Conservation (phyloP, 2,329 filamentous ascomycete species). For the Claviceps arundinis region DNA sequence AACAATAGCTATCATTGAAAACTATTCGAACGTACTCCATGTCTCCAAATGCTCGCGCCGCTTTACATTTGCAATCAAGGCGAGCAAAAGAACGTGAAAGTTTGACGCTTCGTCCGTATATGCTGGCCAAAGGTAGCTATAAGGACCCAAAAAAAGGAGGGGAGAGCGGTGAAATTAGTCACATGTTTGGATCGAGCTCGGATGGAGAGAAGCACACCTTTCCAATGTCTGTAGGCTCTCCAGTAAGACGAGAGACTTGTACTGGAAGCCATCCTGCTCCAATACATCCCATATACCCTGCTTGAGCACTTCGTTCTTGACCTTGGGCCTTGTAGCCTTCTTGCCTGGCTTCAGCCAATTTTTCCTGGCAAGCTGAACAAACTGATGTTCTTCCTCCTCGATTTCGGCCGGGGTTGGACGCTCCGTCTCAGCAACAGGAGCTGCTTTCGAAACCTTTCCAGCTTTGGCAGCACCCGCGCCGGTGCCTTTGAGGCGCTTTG, state of each 20-base stretch:
- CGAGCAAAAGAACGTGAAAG: conserved; percentile 78
- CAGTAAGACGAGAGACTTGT: conserved; percentile 65
- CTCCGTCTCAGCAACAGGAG: conserved; percentile 25
- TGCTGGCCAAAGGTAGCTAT: conserved; percentile 83
- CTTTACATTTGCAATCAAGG: conserved; percentile 78
- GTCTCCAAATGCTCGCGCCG: conserved; percentile 72
- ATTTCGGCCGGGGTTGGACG: conserved; percentile 48
- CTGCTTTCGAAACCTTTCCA: conserved; percentile 20
- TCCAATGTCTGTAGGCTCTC: conserved; percentile 88
- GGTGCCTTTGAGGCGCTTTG: conserved; percentile 45
- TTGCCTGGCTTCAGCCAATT: conserved; percentile 65
- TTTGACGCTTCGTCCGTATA: conserved; percentile 84
- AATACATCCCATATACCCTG: conserved; percentile 78
- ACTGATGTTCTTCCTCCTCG: conserved; percentile 58
- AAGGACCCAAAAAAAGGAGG: background rate
- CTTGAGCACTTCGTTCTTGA: conserved; percentile 77
- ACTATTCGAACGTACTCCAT: conserved; percentile 50
- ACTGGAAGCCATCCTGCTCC: conserved; percentile 66
- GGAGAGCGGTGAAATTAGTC: background rate
- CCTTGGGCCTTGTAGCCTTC: conserved; percentile 51
- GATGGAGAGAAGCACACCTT: conserved; percentile 32
- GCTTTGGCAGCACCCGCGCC: conserved; percentile 24
- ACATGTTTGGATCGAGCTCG: background rate
- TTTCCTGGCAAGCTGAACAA: conserved; percentile 66
- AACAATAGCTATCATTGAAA: conserved; percentile 1